These are phyloP conservation scores for Aspergillus calidoustus DNA, from an alignment of 2,329 filamentous ascomycete genomes.

Conservation along the genomic window DNA sequence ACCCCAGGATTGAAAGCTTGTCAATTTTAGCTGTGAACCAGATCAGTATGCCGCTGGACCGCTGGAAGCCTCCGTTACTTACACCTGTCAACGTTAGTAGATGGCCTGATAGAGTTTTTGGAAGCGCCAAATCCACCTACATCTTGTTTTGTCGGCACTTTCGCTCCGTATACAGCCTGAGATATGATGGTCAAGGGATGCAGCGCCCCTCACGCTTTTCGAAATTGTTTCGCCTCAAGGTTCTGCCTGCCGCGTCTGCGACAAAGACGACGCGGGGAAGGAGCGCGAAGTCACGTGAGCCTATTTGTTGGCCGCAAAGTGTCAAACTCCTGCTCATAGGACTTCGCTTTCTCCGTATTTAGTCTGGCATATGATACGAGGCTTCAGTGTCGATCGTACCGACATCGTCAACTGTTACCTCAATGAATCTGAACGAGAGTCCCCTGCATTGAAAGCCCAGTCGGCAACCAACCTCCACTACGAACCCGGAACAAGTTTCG, in stretches of 20 bases:
- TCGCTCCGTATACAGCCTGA: neutral
- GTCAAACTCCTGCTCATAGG: neutral
- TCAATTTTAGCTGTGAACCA: constrained; percentile 73
- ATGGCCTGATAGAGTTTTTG: neutral
- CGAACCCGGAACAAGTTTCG: too few relatives aligned
- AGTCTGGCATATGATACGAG: neutral
- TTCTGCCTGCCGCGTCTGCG: constrained; percentile 24
- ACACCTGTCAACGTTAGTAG: constrained; percentile 35
- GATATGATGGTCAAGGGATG: neutral
- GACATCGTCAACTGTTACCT: too few relatives aligned
- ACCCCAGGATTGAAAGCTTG: constrained; percentile 83
- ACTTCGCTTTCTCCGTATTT: neutral
- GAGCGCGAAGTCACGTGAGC: constrained; percentile 20
- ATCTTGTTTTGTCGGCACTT: constrained; percentile 5
- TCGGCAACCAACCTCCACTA: too few relatives aligned
- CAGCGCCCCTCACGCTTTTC: neutral
- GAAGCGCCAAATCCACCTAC: constrained; percentile 2
- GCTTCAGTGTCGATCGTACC: neutral
- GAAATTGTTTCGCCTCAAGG: neutral
- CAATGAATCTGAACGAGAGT: too few relatives aligned
- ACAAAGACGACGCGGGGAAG: constrained; percentile 23
- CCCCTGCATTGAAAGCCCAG: too few relatives aligned
- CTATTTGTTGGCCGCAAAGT: neutral
- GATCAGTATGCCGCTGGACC: constrained; percentile 8
- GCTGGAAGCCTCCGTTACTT: constrained; percentile 24